Base-by-base conservation (phyloP, 1,139 yeast species). In the Geotrichum phurueaensis region DNA sequence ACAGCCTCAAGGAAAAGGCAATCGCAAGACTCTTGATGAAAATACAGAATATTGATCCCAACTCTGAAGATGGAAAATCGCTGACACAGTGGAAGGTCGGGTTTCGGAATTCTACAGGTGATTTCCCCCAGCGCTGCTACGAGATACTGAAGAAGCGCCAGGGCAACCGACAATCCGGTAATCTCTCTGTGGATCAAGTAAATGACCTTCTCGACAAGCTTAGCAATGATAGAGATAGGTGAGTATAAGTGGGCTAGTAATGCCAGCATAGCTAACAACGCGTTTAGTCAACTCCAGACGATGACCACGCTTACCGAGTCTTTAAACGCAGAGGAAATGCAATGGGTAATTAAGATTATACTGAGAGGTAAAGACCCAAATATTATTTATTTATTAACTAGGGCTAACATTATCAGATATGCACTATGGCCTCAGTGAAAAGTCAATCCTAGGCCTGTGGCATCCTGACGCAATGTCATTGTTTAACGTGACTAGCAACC, bases 391-490 rank as follows among this genome's bases (percentile, higher is more conserved):
- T 45, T 9, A 47, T n/a, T 6, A 9, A 15, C 2, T 13, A 33
- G 23, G 15, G 47, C 54, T 23, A 31, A 29, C 22, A 27, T 2
- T 13, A 13, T 15, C 43, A 63, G 69, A 70, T 43, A 65, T 74
- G 65, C 67, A 71, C 22, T 65, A 88, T 33, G 82, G 84, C 1
- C 80, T 84, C 15, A 80, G 85, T 61, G 96, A 89, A 66, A 78
- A 80, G 58, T 75, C 79, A n/a, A 78, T 90, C 62, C 75, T 90
- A 53, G 69, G 73, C n/a, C 69, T 76, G 43, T 90, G 95, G 91
- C 96, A 91, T 69, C 92, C 92, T 0, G 92, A 89, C 70, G 95
- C 96, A 0, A 76, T 79, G 15, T 79, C 80, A 1, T 79, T 89
- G 31, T 83, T 80, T 65, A 83, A 84, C 61, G 83, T 87, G 9